Base-by-base conservation (phyloP, 495 filamentous ascomycete species). In the Penicillium riverlandense region DNA sequence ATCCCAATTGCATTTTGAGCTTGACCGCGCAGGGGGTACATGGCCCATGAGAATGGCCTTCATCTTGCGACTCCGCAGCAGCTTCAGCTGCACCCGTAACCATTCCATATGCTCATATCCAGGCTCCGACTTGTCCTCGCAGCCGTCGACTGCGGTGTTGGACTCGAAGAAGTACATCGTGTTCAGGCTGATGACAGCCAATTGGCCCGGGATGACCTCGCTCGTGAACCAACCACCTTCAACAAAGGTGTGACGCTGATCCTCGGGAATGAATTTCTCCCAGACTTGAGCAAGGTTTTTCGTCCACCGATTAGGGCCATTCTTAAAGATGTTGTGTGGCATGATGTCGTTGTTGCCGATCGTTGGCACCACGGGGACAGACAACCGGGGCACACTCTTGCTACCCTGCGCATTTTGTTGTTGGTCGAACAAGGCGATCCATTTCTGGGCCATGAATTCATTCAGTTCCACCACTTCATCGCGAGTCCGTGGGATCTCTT, bases 311-410 rank as follows among this genome's bases (percentile, higher is more conserved):
- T 96, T 96, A 6, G 92, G 91, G 2, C 91, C 92, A 7, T 77
- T 65, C 38, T 80, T 66, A 56, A 99, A 78, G 56, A 97, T 96
- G 52, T 99, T 99, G 66, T 99, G 92, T 1, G 92, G 92, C 50
- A 95, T 81, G 41, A 99, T 85, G 49, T 99, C 92, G 65, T 99
- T 99, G 63, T 99, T 99, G 9, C 92, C 92, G 43, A 96, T 81
- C 0, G 83, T 96, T 4, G 92, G 89, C 1, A 99, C 70, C 11
- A 97, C 79, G 9, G 94, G 92, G 16, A 98, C 78, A 12, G 67
- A 62, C 42, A 89, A 71, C 13, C 71, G 74, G n/a, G 79, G 66
- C 2, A 54, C 41, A 8, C 42, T 43, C 35, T 74, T 63, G 13
- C 67, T 65, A 35, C 69, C 67, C 7, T 65, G 57, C 31, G 57